Evolutionary conservation across 176 grass and related monocot genomes (phyloP).

Genomic region (Raddia distichophylla): DNA sequence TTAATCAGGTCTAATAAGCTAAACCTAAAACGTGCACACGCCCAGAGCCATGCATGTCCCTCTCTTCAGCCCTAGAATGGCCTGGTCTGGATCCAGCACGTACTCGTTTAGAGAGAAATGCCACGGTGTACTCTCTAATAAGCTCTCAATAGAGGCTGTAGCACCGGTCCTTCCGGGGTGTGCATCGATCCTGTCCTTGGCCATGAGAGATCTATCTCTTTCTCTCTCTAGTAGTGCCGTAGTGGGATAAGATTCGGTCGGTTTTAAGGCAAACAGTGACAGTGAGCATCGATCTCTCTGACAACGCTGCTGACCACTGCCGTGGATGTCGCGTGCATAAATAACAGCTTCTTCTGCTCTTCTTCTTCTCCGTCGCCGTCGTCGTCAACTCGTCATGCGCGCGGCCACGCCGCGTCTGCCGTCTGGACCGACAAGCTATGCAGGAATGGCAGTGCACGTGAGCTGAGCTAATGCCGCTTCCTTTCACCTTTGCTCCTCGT

Average conservation of each 20-base stretch:
- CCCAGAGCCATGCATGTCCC: no score
- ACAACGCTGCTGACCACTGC: not conserved
- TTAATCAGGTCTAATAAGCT: no score
- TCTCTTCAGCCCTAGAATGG: no score
- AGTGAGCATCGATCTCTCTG: not conserved
- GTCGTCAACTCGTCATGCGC: no score
- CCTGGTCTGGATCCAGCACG: no score
- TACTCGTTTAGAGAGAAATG: not conserved
- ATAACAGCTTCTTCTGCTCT: not conserved
- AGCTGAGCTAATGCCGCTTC: conserved; percentile 33
- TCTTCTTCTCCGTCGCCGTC: not conserved
- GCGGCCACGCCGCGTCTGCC: not conserved
- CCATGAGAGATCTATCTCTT: no score
- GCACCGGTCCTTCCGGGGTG: not conserved
- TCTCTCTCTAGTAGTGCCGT: not conserved
- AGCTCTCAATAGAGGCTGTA: not conserved
- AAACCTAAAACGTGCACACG: no score
- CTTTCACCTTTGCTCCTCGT: conserved; percentile 14
- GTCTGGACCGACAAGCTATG: not conserved
- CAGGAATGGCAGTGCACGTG: conserved; percentile 52
- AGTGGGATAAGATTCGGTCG: not conserved
- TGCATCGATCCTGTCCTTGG: not conserved
- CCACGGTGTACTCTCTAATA: not conserved
- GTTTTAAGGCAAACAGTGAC: not conserved
- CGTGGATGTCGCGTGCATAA: not conserved